Evolutionary conservation across 495 filamentous ascomycete genomes (phyloP).

Genomic region (Aspergillus indologenus): DNA sequence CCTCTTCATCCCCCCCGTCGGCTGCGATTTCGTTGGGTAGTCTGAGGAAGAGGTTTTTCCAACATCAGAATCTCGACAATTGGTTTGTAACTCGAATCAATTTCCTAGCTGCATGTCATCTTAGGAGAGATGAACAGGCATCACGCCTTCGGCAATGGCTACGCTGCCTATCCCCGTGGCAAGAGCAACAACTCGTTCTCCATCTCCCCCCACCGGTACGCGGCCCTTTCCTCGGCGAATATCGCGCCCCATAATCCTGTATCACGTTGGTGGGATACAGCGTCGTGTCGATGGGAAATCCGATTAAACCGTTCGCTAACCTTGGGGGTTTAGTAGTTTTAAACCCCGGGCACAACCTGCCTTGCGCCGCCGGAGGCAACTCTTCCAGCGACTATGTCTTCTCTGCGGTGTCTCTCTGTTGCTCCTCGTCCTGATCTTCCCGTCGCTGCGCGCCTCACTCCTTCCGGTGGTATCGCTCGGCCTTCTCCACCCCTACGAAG

Average conservation of each 20-base stretch:
- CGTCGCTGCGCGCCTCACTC: constrained; percentile 66
- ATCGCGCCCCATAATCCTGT: neutral
- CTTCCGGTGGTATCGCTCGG: constrained; percentile 63
- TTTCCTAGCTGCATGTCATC: constrained; percentile 23
- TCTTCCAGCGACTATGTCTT: constrained; percentile 64
- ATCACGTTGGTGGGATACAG: neutral
- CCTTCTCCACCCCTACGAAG: constrained; percentile 62
- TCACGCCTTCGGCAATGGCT: constrained; percentile 74
- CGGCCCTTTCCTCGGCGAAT: neutral
- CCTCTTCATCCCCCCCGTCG: neutral
- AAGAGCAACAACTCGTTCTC: constrained; percentile 63
- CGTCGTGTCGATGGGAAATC: too few species aligned
- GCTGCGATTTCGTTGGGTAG: constrained; percentile 3
- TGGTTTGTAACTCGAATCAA: constrained; percentile 12
- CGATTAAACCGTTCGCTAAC: neutral
- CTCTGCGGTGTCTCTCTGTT: constrained; percentile 51
- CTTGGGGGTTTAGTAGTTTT: constrained; percentile 55
- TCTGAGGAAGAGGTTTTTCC: constrained; percentile 5
- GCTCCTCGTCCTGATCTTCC: constrained; percentile 64
- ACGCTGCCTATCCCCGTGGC: constrained; percentile 59
- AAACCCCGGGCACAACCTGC: constrained; percentile 79
- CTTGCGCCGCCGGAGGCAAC: constrained; percentile 68
- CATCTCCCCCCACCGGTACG: constrained; percentile 83
- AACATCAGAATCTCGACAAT: constrained; percentile 7
- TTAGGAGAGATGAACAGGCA: constrained; percentile 52